phyloP scores from a whole-genome alignment of 306 rosid genomes.

The Begonia fuchsioides region DNA sequence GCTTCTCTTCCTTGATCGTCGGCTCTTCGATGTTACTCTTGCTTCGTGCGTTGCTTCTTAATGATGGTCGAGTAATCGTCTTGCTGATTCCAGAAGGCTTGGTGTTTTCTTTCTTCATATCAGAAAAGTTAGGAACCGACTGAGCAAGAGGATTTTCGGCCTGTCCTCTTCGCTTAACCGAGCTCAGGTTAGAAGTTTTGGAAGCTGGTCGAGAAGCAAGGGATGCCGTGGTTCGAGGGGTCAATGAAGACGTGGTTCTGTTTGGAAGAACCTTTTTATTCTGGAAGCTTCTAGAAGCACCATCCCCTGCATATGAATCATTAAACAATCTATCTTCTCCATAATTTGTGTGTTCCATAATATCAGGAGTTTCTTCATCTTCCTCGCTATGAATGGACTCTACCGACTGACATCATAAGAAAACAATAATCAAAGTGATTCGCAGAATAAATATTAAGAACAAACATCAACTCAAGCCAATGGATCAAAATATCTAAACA shows the following conservation, averaged over 20 bases:
- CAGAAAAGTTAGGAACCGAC: conserved; percentile 93
- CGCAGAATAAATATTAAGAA: not conserved
- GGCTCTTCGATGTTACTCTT: conserved; percentile 55
- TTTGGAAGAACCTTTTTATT: conserved; percentile 39
- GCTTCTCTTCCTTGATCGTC: conserved; percentile 62
- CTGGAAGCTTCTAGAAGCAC: conserved; percentile 36
- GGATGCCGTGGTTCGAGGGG: conserved; percentile 35
- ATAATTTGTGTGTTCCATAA: conserved; percentile 40
- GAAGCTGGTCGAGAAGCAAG: conserved; percentile 38
- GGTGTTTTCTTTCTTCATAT: conserved; percentile 93
- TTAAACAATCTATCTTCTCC: conserved; percentile 23
- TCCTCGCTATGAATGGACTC: conserved; percentile 66
- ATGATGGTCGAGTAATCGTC: conserved; percentile 46
- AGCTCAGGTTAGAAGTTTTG: conserved; percentile 32
- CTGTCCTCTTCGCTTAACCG: conserved; percentile 53
- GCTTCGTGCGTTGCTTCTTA: conserved; percentile 50
- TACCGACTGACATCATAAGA: conserved; percentile 38
- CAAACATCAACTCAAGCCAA: not conserved
- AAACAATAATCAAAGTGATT: not conserved
- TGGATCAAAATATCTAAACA: not conserved
- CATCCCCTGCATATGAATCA: conserved; percentile 31
- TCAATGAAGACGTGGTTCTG: conserved; percentile 36
- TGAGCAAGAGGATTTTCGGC: conserved; percentile 64
- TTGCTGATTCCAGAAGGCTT: conserved; percentile 67
- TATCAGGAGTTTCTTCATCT: conserved; percentile 58